These are phyloP conservation scores for Russula dissimulans DNA, from an alignment of 768 basidiomycete genomes.

Conservation along the genomic window DNA sequence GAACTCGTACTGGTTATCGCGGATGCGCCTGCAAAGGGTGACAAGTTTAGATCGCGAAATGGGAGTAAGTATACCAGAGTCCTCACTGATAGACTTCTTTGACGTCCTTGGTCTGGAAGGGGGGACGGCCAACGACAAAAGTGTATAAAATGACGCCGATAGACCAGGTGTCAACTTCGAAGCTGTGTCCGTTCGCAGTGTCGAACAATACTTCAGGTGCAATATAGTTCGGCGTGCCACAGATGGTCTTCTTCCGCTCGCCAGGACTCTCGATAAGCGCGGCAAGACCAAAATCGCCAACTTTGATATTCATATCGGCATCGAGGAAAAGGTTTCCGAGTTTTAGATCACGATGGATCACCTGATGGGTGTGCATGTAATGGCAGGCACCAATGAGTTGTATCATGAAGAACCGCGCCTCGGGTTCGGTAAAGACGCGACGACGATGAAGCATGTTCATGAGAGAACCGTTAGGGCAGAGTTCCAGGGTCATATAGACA, in stretches of 20 bases:
- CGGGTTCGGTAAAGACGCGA: constrained; percentile 82
- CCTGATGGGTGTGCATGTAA: constrained; percentile 94
- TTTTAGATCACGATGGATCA: constrained; percentile 97
- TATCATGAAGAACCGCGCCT: constrained; percentile 86
- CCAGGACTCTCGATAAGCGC: constrained; percentile 95
- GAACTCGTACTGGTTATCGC: constrained; percentile 89
- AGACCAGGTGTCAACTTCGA: constrained; percentile 98
- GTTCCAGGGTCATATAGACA: constrained; percentile 95
- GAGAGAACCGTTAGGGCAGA: constrained; percentile 82
- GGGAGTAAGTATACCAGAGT: neutral
- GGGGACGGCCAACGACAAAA: constrained; percentile 86
- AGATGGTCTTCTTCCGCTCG: constrained; percentile 97
- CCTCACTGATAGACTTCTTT: constrained; percentile 89
- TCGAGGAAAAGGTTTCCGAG: constrained; percentile 94
- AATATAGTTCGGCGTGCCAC: constrained; percentile 98
- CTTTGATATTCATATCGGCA: constrained; percentile 86
- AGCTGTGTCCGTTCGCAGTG: constrained; percentile 91
- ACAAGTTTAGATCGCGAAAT: neutral
- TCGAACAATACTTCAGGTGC: constrained; percentile 97
- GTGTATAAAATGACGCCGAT: constrained; percentile 97
- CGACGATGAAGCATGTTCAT: constrained; percentile 89
- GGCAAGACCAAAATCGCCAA: constrained; percentile 95
- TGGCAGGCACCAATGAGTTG: constrained; percentile 94
- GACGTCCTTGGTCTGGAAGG: constrained; percentile 97
- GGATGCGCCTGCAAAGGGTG: constrained; percentile 65